These are phyloP conservation scores for Rhizopogon vesiculosus DNA, from an alignment of 768 basidiomycete species.

Conservation along the genomic window DNA sequence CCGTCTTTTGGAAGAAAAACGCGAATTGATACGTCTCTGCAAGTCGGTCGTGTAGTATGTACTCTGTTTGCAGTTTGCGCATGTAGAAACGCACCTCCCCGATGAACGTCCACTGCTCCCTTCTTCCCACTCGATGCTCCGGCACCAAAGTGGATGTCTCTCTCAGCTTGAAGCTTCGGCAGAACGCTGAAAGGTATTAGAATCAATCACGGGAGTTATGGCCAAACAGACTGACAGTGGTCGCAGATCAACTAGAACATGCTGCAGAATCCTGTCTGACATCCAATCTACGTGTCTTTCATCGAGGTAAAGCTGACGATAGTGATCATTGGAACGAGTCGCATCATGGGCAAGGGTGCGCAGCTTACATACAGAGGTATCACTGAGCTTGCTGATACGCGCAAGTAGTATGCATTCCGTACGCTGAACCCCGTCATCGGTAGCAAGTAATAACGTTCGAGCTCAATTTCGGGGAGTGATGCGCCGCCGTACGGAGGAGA, in stretches of 20 bases:
- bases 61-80: constrained; percentile 4
- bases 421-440: constrained; percentile 40
- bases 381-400: constrained; percentile 66
- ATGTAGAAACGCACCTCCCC: constrained; percentile 56
- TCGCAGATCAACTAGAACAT: constrained; percentile 74
- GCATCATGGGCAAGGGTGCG: too few species aligned
- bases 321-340: constrained; percentile 3
- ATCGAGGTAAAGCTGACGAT: constrained; percentile 72
- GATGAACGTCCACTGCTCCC: constrained; percentile 74
- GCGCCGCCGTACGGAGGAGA: background rate
- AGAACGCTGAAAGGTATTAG: constrained; percentile 45
- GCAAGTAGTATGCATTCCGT: constrained; percentile 79
- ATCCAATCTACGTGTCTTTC: constrained; percentile 89
- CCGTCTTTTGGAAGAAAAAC: constrained; percentile 81
- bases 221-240: constrained; percentile 45
- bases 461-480: constrained; percentile 1
- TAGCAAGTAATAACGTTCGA: background rate
- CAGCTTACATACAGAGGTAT: constrained; percentile 73
- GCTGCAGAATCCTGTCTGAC: constrained; percentile 75
- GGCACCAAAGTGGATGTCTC: constrained; percentile 35
- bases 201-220: background rate
- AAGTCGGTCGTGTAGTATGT: background rate
- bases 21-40: constrained; percentile 87
- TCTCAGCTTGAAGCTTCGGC: constrained; percentile 62
- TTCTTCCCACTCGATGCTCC: constrained; percentile 48